phyloP scores from a whole-genome alignment of 805 yeast species.

The Saccharomycopsis javanensis region DNA sequence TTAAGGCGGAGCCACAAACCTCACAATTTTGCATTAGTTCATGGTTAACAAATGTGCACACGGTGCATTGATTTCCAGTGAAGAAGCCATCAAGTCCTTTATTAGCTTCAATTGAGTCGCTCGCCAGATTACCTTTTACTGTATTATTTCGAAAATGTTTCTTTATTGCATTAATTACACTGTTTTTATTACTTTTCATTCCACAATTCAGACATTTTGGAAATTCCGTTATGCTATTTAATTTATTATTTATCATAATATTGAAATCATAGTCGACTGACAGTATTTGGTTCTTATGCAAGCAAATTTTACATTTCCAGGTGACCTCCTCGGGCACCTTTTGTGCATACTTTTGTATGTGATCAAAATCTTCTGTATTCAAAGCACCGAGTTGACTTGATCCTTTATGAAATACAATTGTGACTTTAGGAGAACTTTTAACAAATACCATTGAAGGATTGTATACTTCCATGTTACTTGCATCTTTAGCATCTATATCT shows the following conservation, averaged over 20 bases:
- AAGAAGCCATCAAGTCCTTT: not conserved
- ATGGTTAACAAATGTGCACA: slow-evolving; percentile 78
- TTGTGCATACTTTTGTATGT: not conserved
- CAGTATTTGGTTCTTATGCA: slow-evolving; percentile 45
- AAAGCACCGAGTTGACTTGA: not conserved
- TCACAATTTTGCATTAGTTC: slow-evolving; percentile 73
- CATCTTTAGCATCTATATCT: slow-evolving; percentile 1
- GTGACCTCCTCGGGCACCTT: slow-evolving; percentile 21
- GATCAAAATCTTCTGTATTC: not conserved
- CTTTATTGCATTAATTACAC: slow-evolving; percentile 28
- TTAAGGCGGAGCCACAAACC: slow-evolving; percentile 63
- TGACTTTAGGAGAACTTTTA: slow-evolving; percentile 72
- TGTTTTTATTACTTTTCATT: slow-evolving; percentile 33
- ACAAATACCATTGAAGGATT: slow-evolving; percentile 49
- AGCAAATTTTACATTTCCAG: slow-evolving; percentile 91
- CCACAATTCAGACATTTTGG: slow-evolving; percentile 59
- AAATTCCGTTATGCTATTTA: slow-evolving; percentile 20
- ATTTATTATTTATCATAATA: slow-evolving; percentile 6
- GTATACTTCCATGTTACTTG: slow-evolving; percentile 29
- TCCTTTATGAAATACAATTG: slow-evolving; percentile 27
- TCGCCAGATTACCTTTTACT: not conserved
- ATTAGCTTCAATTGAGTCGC: not conserved
- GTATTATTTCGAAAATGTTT: not conserved
- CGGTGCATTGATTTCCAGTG: slow-evolving; percentile 31
- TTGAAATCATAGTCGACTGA: slow-evolving; percentile 24